A percentile compares a stretch with the other conserved stretches of the same genome.
phyloP scores from a whole-genome alignment of 139 green algal species.

The Chlamydomonas incerta region DNA sequence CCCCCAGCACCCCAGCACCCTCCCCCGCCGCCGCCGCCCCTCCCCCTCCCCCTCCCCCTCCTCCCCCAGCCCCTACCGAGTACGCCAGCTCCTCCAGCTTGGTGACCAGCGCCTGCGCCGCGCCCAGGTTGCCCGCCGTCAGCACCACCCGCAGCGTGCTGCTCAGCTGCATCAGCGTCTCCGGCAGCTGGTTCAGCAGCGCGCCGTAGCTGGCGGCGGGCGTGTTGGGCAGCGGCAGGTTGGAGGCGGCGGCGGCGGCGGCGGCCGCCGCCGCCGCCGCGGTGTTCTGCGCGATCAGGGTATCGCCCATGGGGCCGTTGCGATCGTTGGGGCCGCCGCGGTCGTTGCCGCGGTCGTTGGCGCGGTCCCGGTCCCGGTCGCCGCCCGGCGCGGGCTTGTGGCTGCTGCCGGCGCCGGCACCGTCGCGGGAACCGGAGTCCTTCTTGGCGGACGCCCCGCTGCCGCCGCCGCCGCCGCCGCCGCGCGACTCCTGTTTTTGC shows the following conservation, averaged over 20 bases:
- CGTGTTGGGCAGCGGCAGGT: neutral
- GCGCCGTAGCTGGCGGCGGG: slow-evolving; percentile 15
- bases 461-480: no score
- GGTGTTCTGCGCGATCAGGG: neutral
- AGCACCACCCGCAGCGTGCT: slow-evolving; percentile 29
- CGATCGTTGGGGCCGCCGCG: neutral
- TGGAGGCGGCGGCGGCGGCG: neutral
- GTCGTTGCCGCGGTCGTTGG: neutral
- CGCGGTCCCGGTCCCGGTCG: neutral
- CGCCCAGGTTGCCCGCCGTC: slow-evolving; percentile 23
- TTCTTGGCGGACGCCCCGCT: no score
- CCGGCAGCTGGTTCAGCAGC: slow-evolving; percentile 24
- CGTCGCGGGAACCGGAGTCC: no score
- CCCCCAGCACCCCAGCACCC: no score
- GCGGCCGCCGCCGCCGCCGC: slow-evolving; percentile 16
- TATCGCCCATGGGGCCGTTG: neutral
- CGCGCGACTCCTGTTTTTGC: no score
- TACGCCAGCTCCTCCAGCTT: slow-evolving; percentile 37
- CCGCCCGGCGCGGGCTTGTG: neutral
- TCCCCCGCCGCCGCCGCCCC: no score
- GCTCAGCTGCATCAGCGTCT: slow-evolving; percentile 33
- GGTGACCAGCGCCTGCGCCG: slow-evolving; percentile 30
- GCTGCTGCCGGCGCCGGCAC: no score
- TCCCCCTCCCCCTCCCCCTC: no score
- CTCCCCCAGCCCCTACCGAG: neutral